Conservation (phyloP, 2,329 filamentous ascomycete genomes). For the Torrubiella hemipterigena region DNA sequence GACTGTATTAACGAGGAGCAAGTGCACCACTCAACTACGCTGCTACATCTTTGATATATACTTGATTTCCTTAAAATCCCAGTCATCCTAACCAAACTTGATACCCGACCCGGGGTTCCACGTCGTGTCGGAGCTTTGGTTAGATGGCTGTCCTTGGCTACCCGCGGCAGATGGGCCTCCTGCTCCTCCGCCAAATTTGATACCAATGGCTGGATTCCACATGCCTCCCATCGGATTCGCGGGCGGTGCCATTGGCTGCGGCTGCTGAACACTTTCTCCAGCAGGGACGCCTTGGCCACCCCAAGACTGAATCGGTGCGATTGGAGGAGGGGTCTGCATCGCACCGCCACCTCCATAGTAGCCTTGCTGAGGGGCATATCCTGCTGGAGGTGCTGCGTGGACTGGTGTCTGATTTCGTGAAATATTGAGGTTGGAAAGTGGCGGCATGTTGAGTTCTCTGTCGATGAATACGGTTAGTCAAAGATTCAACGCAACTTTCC, state of each 20-base stretch:
- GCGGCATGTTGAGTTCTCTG: slow-evolving; percentile 42
- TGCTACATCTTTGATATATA: too few species aligned
- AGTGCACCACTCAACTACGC: too few species aligned
- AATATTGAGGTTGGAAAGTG: slow-evolving; percentile 31
- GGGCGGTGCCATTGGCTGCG: slow-evolving; percentile 30
- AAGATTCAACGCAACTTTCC: too few species aligned
- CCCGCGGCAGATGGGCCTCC: slow-evolving; percentile 13
- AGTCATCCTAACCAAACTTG: slow-evolving; percentile 32
- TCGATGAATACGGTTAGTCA: too few species aligned
- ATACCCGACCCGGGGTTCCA: slow-evolving; percentile 51
- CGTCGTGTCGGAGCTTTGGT: slow-evolving; percentile 23
- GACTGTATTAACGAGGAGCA: too few species aligned
- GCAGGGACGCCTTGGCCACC: too few species aligned
- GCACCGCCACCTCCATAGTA: slow-evolving; percentile 8
- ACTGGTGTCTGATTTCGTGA: slow-evolving; percentile 16
- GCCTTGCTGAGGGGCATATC: slow-evolving; percentile 6
- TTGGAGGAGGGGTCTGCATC: slow-evolving; percentile 6
- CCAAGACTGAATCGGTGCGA: slow-evolving; percentile 46
- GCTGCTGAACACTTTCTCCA: slow-evolving; percentile 45
- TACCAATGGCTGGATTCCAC: slow-evolving; percentile 74
- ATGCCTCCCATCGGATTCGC: slow-evolving; percentile 17
- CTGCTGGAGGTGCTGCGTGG: slow-evolving; percentile 7
- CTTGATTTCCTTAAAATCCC: background rate
- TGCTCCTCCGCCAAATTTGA: slow-evolving; percentile 46
- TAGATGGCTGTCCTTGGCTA: slow-evolving; percentile 11